Evolutionary conservation across 2,329 filamentous ascomycete species (phyloP).

Genomic region (Scolecobasidium constrictum): DNA sequence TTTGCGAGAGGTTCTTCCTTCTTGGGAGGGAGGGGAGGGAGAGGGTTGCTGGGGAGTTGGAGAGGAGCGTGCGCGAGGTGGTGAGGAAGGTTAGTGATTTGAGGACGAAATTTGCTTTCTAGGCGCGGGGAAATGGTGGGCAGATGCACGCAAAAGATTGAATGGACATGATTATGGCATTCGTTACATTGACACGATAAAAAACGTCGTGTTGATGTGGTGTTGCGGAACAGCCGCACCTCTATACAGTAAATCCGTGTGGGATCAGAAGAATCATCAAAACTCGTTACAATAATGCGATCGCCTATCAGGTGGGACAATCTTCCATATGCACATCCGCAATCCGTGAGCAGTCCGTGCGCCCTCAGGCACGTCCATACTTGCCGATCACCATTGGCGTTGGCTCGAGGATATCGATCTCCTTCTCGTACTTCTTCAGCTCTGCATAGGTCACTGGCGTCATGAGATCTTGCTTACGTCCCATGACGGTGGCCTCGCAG

Average conservation of each 20-base stretch:
- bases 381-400: not conserved
- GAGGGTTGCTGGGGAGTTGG: constrained; percentile 87
- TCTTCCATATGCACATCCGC: too few species aligned
- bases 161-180: too few species aligned
- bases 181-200: too few species aligned
- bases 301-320: too few species aligned
- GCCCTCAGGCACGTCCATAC: not conserved
- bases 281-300: too few species aligned
- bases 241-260: too few species aligned
- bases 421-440: not conserved
- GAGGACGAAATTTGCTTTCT: constrained; percentile 15
- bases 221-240: too few species aligned
- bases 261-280: too few species aligned
- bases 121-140: too few species aligned
- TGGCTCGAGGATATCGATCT: not conserved
- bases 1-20: constrained; percentile 84
- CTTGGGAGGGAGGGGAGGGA: constrained; percentile 82
- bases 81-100: constrained; percentile 64
- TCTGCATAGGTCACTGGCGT: not conserved
- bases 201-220: too few species aligned
- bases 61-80: constrained; percentile 83
- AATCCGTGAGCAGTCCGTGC: too few species aligned
- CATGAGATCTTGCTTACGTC: not conserved
- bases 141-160: too few species aligned
- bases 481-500: not conserved